Evolutionary conservation across 768 basidiomycete species (phyloP), one percentile per base, ranked within the genome.

Genomic region (Coprinopsis marcescibilis): DNA sequence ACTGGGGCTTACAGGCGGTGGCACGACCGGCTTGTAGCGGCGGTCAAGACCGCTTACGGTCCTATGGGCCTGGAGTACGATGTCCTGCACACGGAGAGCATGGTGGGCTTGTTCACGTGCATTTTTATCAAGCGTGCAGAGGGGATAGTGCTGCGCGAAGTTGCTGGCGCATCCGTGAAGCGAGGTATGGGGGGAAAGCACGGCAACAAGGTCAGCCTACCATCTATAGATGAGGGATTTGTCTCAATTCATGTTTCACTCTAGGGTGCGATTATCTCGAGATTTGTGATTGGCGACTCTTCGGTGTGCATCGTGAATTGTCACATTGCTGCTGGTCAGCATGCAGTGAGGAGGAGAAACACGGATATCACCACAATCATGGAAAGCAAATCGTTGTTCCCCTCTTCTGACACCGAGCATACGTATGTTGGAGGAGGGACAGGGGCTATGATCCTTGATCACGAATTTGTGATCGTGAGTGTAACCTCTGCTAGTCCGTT

Each of bases 271-370:
- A 93, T 96, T 52, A 77, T 93, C n/a, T 79, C 87, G 2, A 80
- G 94, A 15, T 82, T 96, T 51, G 78, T 93, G 5, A 74, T 98
- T 36, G 92, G 92, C 50, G 92, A 97, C 62, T 87, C 93, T 1
- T 94, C 90, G 0, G 60, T 97, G 12, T 98, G 95, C 65, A 86
- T 96, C 57, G 81, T 98, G 68, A 99, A 99, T 65, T 92, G 89
- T 54, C 95, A 99, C 72, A 77, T 99, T 49, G 95, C 94, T n/a
- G 90, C 91, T 4, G 95, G 95, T 1, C 94, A 97, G 57, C 76
- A 78, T 46, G 85, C 87, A 41, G 77, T 86, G 14, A 77, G 86
- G 1, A 75, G 86, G 51, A 76, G 95, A 14, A 96, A 96, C 55
- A 80, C 84, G 2, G 95, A 99, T 63, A 70, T 93, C 10, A 83